Percentiles rank a stretch among this genome's conserved stretches.
Evolutionary conservation across 192 early-diverging fungal species (phyloP).

Genomic region (Coemansia sp.): DNA sequence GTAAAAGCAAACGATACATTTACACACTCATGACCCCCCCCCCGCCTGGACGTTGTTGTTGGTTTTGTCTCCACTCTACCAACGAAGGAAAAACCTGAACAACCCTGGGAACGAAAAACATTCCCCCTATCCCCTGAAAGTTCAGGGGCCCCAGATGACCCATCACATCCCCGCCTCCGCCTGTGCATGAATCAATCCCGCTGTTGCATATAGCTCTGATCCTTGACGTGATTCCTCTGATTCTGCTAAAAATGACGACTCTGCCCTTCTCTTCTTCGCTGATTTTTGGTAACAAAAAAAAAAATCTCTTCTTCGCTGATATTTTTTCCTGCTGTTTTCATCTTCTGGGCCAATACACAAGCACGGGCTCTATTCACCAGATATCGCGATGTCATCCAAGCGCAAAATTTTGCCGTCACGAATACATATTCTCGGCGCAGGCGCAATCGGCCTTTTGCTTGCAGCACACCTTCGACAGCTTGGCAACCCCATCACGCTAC

Average conservation of each 20-base stretch:
- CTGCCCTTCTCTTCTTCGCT: background rate
- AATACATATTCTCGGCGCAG: slow-evolving; percentile 71
- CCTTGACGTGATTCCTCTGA: too few relatives aligned
- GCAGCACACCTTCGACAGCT: slow-evolving; percentile 60
- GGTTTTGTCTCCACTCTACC: background rate
- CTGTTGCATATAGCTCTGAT: background rate
- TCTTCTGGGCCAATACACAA: slow-evolving; percentile 2
- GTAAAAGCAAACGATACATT: too few relatives aligned
- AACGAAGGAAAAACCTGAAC: background rate
- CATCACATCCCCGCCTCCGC: background rate
- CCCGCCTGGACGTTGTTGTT: too few relatives aligned
- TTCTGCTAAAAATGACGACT: background rate
- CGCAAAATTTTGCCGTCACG: slow-evolving; percentile 9
- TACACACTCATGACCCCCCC: too few relatives aligned
- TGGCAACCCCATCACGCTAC: slow-evolving; percentile 59
- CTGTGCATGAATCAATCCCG: background rate
- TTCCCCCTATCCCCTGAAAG: background rate
- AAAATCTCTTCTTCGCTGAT: background rate
- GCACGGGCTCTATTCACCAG: slow-evolving; percentile 14
- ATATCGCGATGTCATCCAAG: slow-evolving; percentile 18
- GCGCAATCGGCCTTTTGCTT: slow-evolving; percentile 70
- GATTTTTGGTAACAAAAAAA: too few relatives aligned
- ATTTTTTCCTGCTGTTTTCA: background rate
- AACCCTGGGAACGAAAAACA: background rate
- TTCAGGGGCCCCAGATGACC: background rate